phyloP scores from a whole-genome alignment of 768 basidiomycete genomes.

The Megacollybia marginata region DNA sequence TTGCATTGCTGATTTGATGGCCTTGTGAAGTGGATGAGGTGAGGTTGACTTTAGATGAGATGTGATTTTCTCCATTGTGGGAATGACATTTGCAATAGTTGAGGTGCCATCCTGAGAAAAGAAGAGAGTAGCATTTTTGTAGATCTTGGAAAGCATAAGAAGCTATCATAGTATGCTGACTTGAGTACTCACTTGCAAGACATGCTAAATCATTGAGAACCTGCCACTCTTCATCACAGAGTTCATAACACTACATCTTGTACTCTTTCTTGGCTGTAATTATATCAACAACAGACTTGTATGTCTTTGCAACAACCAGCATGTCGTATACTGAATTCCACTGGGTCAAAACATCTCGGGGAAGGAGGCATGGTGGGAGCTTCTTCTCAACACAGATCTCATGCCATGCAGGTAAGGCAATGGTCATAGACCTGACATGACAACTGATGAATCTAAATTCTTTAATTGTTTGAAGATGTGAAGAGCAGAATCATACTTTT shows the following conservation, averaged over 20 bases:
- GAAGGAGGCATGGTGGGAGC: not conserved
- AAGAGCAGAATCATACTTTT: not conserved
- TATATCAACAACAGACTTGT: slow-evolving; percentile 13
- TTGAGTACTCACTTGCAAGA: slow-evolving; percentile 8
- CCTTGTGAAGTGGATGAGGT: too few relatives aligned
- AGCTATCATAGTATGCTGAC: not conserved
- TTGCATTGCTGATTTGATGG: slow-evolving; percentile 2
- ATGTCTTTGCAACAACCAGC: slow-evolving; percentile 10
- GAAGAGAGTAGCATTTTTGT: slow-evolving; percentile 18
- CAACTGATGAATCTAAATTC: not conserved
- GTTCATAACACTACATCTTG: slow-evolving; percentile 8
- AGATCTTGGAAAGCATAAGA: slow-evolving; percentile 6
- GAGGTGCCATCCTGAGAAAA: too few relatives aligned
- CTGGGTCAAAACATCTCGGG: slow-evolving; percentile 7
- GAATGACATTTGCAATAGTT: slow-evolving; percentile 15
- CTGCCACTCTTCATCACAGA: slow-evolving; percentile 14
- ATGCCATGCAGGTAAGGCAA: not conserved
- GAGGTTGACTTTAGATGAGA: too few relatives aligned
- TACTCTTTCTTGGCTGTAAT: too few relatives aligned
- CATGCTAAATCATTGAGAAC: slow-evolving; percentile 13
- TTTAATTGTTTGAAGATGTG: not conserved
- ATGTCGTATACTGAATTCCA: too few relatives aligned
- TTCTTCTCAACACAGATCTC: not conserved
- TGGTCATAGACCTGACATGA: not conserved
- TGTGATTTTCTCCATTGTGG: slow-evolving; percentile 20